Percentiles rank a stretch among this genome's conserved stretches.
These are phyloP conservation scores for Phoma sp. DNA, from an alignment of 2,329 filamentous ascomycete genomes.

Conservation along the genomic window DNA sequence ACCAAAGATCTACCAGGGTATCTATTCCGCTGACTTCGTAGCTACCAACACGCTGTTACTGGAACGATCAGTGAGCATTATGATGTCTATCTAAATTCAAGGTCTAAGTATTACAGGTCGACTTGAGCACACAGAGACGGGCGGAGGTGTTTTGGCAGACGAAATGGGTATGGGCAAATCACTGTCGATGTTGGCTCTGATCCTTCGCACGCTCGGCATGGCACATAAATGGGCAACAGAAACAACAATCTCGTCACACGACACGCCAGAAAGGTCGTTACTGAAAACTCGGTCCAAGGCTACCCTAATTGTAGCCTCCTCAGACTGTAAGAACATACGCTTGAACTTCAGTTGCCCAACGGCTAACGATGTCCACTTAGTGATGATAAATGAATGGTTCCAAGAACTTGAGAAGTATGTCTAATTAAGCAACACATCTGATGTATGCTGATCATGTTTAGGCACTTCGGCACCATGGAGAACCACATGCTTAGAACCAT, in stretches of 20 bases:
- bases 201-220: conserved; percentile 52
- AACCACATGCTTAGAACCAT: conserved; percentile 17
- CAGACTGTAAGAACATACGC: conserved; percentile 27
- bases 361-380: conserved; percentile 41
- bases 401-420: conserved; percentile 48
- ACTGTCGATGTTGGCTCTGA: conserved; percentile 60
- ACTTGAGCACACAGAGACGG: conserved; percentile 33
- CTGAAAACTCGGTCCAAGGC: conserved; percentile 26
- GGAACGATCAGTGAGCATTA: conserved; percentile 31
- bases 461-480: conserved; percentile 32
- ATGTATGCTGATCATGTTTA: neutral
- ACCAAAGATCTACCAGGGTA: too few relatives aligned
- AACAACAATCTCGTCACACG: too few relatives aligned
- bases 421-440: neutral
- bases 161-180: conserved; percentile 70
- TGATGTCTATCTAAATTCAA: neutral
- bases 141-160: conserved; percentile 63
- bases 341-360: too few relatives aligned
- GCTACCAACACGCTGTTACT: conserved; percentile 53
- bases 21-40: conserved; percentile 15
- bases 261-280: too few relatives aligned
- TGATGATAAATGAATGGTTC: conserved; percentile 45
- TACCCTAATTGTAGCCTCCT: conserved; percentile 42
- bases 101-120: neutral
- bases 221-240: conserved; percentile 48